These are phyloP conservation scores for Annulohypoxylon stygium DNA, from an alignment of 495 filamentous ascomycete species.

Conservation along the genomic window DNA sequence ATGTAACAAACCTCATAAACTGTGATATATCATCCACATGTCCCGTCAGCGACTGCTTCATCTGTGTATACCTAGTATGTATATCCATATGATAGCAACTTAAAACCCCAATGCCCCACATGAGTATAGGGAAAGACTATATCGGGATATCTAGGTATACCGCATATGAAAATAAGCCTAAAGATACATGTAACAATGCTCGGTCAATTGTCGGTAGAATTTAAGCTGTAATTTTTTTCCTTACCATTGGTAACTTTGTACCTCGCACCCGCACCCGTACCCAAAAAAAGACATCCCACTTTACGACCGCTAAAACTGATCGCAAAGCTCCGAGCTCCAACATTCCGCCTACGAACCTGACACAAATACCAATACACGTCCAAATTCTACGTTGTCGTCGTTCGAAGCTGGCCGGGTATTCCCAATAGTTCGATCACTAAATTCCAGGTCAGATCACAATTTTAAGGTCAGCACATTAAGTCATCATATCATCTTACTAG, in stretches of 20 bases:
- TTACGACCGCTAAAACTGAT: slow-evolving; percentile 17
- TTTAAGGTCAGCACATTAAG: background rate
- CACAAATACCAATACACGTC: background rate
- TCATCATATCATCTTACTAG: background rate
- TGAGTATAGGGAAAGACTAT: background rate
- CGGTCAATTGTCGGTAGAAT: slow-evolving; percentile 29
- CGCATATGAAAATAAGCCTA: background rate
- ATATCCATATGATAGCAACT: background rate
- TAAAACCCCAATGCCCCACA: background rate
- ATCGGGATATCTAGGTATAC: background rate
- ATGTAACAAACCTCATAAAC: background rate
- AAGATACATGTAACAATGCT: background rate
- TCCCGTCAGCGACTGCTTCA: too few species aligned
- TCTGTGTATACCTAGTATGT: background rate
- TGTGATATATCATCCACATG: background rate
- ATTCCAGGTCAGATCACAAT: background rate
- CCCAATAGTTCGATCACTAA: background rate
- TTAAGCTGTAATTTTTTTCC: slow-evolving; percentile 17
- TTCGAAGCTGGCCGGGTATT: background rate
- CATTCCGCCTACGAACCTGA: slow-evolving; percentile 18
- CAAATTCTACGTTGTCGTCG: background rate
- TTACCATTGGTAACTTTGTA: background rate
- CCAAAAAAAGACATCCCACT: slow-evolving; percentile 32
- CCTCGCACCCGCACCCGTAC: background rate
- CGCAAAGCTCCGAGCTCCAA: slow-evolving; percentile 37